Conservation (phyloP, 306 rosid species). For the Corylus heterophylla region DNA sequence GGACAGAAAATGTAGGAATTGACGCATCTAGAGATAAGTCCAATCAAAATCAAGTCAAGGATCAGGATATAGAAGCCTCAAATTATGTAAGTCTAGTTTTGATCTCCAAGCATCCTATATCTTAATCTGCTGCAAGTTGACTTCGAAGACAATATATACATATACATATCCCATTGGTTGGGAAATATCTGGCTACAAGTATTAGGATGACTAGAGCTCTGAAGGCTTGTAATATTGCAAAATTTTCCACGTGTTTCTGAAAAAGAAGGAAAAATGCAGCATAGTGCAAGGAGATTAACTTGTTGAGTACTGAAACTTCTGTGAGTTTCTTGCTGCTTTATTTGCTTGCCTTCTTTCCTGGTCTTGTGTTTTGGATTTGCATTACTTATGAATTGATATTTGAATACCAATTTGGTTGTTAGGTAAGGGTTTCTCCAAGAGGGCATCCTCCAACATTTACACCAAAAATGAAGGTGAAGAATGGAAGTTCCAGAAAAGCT, state of each 20-base stretch:
- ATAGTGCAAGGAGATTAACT: background rate
- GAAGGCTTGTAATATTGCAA: background rate
- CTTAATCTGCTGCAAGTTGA: background rate
- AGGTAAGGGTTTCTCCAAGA: conserved; percentile 12
- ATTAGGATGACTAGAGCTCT: background rate
- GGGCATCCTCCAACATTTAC: background rate
- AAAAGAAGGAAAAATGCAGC: background rate
- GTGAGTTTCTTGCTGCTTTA: background rate
- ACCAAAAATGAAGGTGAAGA: conserved; percentile 6
- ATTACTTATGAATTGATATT: background rate
- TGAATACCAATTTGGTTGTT: background rate
- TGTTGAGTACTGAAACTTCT: background rate
- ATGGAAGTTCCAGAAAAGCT: background rate
- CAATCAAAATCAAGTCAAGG: background rate
- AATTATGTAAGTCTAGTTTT: conserved; percentile 16
- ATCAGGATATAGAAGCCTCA: conserved; percentile 7
- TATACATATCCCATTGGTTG: background rate
- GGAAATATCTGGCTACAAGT: background rate
- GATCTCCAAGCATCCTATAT: background rate
- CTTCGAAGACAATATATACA: background rate
- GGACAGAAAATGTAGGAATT: background rate
- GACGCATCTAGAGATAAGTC: conserved; percentile 3
- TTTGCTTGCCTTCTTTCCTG: background rate
- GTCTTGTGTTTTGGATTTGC: background rate
- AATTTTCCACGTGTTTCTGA: background rate